Percentiles rank a stretch among this genome's conserved stretches.
These are phyloP conservation scores for Oenanthe sinensis DNA, from an alignment of 129 eudicot genomes.

Conservation along the genomic window DNA sequence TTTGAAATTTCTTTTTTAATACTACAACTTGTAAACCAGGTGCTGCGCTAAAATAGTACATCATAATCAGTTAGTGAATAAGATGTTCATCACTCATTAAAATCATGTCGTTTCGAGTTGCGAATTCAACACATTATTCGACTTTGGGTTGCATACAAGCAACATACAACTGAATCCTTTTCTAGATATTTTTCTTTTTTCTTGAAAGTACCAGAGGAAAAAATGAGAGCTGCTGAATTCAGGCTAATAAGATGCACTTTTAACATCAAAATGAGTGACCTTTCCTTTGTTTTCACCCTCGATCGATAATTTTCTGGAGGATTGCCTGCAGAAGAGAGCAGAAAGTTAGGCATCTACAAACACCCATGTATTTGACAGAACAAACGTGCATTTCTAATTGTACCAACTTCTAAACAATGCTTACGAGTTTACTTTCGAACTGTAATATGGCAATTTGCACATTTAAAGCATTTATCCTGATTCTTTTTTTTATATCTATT, in stretches of 20 bases:
- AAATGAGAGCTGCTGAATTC: neutral
- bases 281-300: constrained; percentile 16
- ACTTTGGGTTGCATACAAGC: neutral
- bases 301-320: constrained; percentile 57
- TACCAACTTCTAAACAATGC: neutral
- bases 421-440: neutral
- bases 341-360: neutral
- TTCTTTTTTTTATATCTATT: neutral
- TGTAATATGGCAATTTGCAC: neutral
- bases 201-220: neutral
- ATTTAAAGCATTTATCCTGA: neutral
- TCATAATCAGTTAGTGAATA: neutral
- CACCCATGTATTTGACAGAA: neutral
- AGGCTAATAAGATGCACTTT: neutral
- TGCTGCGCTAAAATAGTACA: too few relatives aligned
- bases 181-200: neutral
- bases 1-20: too few relatives aligned
- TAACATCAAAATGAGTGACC: neutral
- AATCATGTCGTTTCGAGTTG: too few relatives aligned
- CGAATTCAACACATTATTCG: neutral
- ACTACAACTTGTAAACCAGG: too few relatives aligned
- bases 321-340: constrained; percentile 40
- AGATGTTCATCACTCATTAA: too few relatives aligned
- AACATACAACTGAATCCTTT: neutral
- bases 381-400: neutral